Percentiles rank a stretch among this genome's conserved stretches.
Conservation (phyloP, 2,329 filamentous ascomycete species). For the Xylaria sp. region DNA sequence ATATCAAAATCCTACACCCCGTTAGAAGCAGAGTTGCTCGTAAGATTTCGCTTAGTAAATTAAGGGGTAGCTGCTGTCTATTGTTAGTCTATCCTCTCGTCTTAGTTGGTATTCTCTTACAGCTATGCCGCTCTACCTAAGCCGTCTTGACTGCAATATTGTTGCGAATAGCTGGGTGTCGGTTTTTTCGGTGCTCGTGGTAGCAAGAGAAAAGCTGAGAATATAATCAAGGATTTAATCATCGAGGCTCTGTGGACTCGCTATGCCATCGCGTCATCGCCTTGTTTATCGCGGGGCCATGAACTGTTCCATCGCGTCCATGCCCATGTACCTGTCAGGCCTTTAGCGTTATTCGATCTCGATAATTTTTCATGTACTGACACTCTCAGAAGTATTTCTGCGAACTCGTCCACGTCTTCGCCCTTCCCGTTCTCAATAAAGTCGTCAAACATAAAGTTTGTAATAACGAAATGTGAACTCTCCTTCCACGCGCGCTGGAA, state of each 20-base stretch:
- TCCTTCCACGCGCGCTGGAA: constrained; percentile 49
- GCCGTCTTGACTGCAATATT: too few species aligned
- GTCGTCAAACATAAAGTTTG: constrained; percentile 46
- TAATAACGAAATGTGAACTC: constrained; percentile 45
- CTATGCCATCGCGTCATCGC: neutral
- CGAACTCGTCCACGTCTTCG: constrained; percentile 50
- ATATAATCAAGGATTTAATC: neutral
- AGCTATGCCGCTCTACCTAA: too few species aligned
- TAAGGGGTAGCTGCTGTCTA: too few species aligned
- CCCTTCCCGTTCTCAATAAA: constrained; percentile 47
- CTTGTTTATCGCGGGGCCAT: constrained; percentile 16
- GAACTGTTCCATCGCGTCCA: constrained; percentile 45
- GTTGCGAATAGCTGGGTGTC: neutral
- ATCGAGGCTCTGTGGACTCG: neutral
- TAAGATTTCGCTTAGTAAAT: too few species aligned
- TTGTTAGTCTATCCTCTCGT: too few species aligned
- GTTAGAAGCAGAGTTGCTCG: too few species aligned
- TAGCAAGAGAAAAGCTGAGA: neutral
- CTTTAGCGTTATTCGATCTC: constrained; percentile 30
- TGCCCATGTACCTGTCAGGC: constrained; percentile 44
- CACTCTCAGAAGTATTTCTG: constrained; percentile 46
- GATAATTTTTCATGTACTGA: constrained; percentile 29
- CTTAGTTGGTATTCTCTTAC: too few species aligned
- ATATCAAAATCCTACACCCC: too few species aligned
- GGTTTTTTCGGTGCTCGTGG: neutral